Evolutionary conservation across 164 flowering plant species (phyloP).

Genomic region (Cinnamomum micranthum): DNA sequence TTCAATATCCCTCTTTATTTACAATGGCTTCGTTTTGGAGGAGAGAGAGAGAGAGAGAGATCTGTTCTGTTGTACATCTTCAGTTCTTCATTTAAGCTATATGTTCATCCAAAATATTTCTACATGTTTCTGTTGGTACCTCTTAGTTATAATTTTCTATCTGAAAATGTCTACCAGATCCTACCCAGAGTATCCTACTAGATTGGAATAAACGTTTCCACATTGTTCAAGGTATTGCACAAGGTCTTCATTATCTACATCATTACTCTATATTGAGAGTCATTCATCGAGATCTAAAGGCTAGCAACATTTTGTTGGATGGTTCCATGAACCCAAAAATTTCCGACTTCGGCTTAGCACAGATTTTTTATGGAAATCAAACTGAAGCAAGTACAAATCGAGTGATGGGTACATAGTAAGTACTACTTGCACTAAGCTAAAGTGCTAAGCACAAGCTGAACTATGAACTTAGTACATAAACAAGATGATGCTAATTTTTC

Average conservation of each 20-base stretch:
- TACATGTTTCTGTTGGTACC: too few relatives aligned
- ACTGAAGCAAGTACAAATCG: conserved; percentile 17
- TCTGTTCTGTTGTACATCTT: too few relatives aligned
- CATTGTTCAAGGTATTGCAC: conserved; percentile 38
- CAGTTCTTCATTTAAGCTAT: too few relatives aligned
- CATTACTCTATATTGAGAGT: conserved; percentile 43
- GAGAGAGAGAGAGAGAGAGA: too few relatives aligned
- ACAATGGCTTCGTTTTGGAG: too few relatives aligned
- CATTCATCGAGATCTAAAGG: conserved; percentile 55
- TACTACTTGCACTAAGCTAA: not conserved
- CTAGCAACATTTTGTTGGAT: conserved; percentile 50
- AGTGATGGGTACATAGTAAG: conserved; percentile 39
- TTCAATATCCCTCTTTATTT: not conserved
- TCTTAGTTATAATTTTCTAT: too few relatives aligned
- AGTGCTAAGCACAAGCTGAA: not conserved
- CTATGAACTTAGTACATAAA: not conserved
- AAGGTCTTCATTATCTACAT: conserved; percentile 56
- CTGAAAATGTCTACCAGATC: not conserved
- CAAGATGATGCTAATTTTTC: not conserved
- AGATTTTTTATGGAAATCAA: conserved; percentile 27
- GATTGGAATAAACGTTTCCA: conserved; percentile 23
- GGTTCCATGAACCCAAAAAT: conserved; percentile 38
- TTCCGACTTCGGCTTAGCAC: conserved; percentile 52
- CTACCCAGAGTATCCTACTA: not conserved
- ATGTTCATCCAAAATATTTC: too few relatives aligned